Conservation (phyloP, 2,329 filamentous ascomycete genomes). For the Colletotrichum viniferum region DNA sequence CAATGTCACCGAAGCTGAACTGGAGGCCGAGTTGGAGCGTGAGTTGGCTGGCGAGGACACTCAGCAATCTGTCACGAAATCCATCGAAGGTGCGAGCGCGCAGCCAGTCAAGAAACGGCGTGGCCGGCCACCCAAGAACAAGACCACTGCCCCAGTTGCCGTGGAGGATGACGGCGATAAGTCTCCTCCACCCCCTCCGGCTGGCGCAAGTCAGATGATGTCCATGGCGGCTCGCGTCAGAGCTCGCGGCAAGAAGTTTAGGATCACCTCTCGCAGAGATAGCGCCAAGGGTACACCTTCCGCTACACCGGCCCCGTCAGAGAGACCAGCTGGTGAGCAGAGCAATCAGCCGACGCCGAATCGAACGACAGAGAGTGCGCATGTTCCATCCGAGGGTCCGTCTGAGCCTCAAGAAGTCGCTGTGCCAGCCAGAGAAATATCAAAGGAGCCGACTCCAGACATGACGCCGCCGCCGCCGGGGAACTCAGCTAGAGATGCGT, state of each 20-base stretch:
- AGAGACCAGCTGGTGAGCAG: neutral
- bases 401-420: neutral
- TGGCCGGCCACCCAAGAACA: slow-evolving; percentile 17
- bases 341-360: neutral
- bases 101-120: slow-evolving; percentile 10
- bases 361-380: neutral
- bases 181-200: slow-evolving; percentile 1
- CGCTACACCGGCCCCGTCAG: neutral
- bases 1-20: slow-evolving; percentile 30
- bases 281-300: neutral
- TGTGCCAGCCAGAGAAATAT: neutral
- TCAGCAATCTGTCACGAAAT: neutral
- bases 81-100: slow-evolving; percentile 18
- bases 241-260: slow-evolving; percentile 57
- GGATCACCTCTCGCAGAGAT: slow-evolving; percentile 45
- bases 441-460: neutral
- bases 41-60: slow-evolving; percentile 31
- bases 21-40: slow-evolving; percentile 38
- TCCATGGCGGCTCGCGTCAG: slow-evolving; percentile 64
- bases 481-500: neutral
- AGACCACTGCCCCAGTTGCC: neutral
- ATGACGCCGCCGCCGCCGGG: neutral
- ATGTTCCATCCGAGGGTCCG: neutral
- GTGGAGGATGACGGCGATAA: neutral
- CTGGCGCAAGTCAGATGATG: slow-evolving; percentile 37